A percentile compares a stretch with the other conserved stretches of the same genome.
Evolutionary conservation across 2,329 filamentous ascomycete species (phyloP).

Genomic region (Colletotrichum salicis): DNA sequence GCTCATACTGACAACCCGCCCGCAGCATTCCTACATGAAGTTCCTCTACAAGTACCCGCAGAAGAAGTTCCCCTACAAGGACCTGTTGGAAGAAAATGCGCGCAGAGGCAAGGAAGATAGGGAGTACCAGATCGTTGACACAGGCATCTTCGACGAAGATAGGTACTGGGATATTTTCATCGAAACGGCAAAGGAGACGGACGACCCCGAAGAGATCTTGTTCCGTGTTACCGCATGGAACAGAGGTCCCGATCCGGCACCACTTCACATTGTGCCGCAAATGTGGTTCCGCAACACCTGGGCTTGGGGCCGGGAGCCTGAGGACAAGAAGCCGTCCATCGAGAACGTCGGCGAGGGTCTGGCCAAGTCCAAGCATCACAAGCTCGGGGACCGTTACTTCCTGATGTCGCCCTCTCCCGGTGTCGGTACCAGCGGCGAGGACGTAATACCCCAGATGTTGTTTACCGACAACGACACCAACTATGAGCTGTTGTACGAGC

Average conservation of each 20-base stretch:
- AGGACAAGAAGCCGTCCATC: slow-evolving; percentile 84
- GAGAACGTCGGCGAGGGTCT: slow-evolving; percentile 72
- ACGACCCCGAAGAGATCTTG: slow-evolving; percentile 89
- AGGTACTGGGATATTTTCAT: slow-evolving; percentile 98
- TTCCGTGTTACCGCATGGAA: slow-evolving; percentile 98
- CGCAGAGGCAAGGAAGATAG: slow-evolving; percentile 78
- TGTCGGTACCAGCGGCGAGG: slow-evolving; percentile 79
- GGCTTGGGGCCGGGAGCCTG: slow-evolving; percentile 87
- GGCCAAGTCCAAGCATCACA: slow-evolving; percentile 81
- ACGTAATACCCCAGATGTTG: slow-evolving; percentile 85
- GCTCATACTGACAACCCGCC: slow-evolving; percentile 35
- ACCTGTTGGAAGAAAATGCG: slow-evolving; percentile 86
- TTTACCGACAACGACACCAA: slow-evolving; percentile 99
- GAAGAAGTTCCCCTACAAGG: slow-evolving; percentile 88
- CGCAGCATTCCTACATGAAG: slow-evolving; percentile 97
- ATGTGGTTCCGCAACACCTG: slow-evolving; percentile 98
- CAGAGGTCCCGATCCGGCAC: slow-evolving; percentile 87
- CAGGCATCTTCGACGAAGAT: slow-evolving; percentile 86
- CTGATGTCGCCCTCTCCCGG: slow-evolving; percentile 91
- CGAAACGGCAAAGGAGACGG: slow-evolving; percentile 92
- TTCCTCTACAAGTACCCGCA: slow-evolving; percentile 98
- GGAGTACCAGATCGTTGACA: slow-evolving; percentile 94
- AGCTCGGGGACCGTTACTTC: slow-evolving; percentile 84
- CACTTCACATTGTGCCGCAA: slow-evolving; percentile 92
- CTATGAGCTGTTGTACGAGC: slow-evolving; percentile 78